phyloP scores from a whole-genome alignment of 768 basidiomycete genomes.

The Suillus placidus region DNA sequence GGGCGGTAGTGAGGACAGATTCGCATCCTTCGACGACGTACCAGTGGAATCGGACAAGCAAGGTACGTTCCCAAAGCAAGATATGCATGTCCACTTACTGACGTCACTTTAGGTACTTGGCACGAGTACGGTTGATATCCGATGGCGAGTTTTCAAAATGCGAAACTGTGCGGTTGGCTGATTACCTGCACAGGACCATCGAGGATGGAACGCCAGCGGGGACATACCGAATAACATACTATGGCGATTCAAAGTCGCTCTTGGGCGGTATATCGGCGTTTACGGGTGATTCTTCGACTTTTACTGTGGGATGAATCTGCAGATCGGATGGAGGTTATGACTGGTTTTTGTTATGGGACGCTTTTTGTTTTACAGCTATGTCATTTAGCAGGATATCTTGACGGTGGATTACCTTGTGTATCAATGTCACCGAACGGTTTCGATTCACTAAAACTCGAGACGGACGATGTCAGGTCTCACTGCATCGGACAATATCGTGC shows the following conservation, averaged over 20 bases:
- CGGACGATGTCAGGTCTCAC: background rate
- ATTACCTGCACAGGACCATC: conserved; percentile 51
- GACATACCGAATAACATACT: conserved; percentile 70
- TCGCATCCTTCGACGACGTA: conserved; percentile 79
- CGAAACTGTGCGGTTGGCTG: background rate
- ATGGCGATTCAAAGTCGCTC: conserved; percentile 75
- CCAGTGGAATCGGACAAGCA: conserved; percentile 62
- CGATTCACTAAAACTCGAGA: background rate
- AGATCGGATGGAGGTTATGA: background rate
- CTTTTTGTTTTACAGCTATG: background rate
- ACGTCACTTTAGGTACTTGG: conserved; percentile 49
- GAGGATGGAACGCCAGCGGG: conserved; percentile 68
- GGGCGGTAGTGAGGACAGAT: conserved; percentile 66
- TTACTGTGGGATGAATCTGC: conserved; percentile 45
- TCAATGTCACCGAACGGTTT: background rate
- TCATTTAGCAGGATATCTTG: background rate
- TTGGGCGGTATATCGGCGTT: conserved; percentile 66
- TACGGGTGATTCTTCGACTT: conserved; percentile 60
- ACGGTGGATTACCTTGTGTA: background rate
- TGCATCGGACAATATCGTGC: background rate
- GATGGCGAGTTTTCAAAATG: conserved; percentile 50
- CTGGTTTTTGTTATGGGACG: background rate
- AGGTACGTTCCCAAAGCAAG: conserved; percentile 37
- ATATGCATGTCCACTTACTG: conserved; percentile 1
- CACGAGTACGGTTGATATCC: conserved; percentile 65